Evolutionary conservation across 768 basidiomycete species (phyloP), one percentile per base, ranked within the genome.

Genomic region (Leucocoprinus sp.): DNA sequence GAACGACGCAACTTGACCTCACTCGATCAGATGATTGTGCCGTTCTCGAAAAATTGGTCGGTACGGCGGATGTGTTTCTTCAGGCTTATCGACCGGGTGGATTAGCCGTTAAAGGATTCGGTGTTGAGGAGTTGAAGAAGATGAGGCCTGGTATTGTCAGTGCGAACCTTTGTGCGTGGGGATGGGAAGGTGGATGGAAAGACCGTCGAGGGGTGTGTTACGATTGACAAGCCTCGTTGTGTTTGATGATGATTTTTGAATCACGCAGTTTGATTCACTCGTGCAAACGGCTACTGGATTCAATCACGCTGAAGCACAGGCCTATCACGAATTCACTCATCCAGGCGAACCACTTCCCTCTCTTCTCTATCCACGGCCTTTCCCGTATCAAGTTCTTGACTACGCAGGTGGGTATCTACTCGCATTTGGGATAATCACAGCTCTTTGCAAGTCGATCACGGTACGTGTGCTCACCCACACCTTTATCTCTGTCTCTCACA

Each of bases 221-320:
- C n/a, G n/a, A n/a, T n/a, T n/a, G n/a, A 14, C 8, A 9, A 38
- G 17, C 31, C 14, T 33, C 19, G 11, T 19, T n/a, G 3, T 11
- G 11, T 18, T 27, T 23, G 17, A 18, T n/a, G 18, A 26, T 8
- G 15, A n/a, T 33, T 7, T n/a, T 35, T 9, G 37, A n/a, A 28
- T 5, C 33, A 15, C 17, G 7, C 37, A 80, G 78, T 82, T 81
- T 45, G 79, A 83, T 53, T 81, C 79, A 1, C 63, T 82, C 2
- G 75, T 80, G 0, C 79, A 83, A 60, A 79, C 75, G 0, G 76
- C 76, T 2, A 71, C 69, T 0, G 80, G 80, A 0, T 75, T 80
- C 57, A 80, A 79, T 42, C 54, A 62, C n/a, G 72, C 73, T 5
- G 80, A 83, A 60, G 76, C 65, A 2, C 60, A 68, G 40, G 74